Evolutionary conservation across 805 yeast species (phyloP), one percentile per base, ranked within the genome.

Genomic region (Ogataea pilisensis): DNA sequence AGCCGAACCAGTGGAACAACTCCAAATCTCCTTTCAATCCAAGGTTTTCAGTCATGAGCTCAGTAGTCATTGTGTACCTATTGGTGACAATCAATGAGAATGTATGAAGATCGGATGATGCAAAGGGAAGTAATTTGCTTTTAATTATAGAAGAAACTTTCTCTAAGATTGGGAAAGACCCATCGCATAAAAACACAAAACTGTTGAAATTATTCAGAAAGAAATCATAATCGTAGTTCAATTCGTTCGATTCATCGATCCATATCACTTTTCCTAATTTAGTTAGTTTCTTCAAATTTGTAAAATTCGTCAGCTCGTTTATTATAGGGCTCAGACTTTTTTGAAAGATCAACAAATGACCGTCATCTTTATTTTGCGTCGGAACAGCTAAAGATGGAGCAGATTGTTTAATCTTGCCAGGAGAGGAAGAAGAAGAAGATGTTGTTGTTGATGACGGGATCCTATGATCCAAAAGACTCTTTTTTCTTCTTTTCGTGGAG

Each of bases 211-310:
- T 30, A 12, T 46, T 37, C 33, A 54, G 18, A 16, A 54, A 43
- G 7, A 33, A 37, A n/a, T 45, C 52, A 29, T 47, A 50, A 34
- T 56, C 50, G 24, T 48, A 46, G 7, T 28, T 37, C 8, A 37
- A 28, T 8, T 37, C 30, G 19, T 35, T 39, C 3, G 20, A 13
- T 26, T 50, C 54, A 30, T 60, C 59, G 17, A 57, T 47, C 65
- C 65, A 63, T 2, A 60, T 37, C 24, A 61, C 63, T 22, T 50
- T 50, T 4, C 34, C 45, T 8, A 63, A 55, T 11, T 46, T 44
- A 14, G 64, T 52, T 34, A 44, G 32, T 31, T 50, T 43, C 31
- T 53, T 45, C 35, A 63, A 49, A 21, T 49, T 47, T 5, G 55
- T 50, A 43, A 63, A 61, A 12, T 48, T 43, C 5, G 64, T 51